phyloP scores from a whole-genome alignment of 805 yeast species.

The Saturnispora mendoncae region DNA sequence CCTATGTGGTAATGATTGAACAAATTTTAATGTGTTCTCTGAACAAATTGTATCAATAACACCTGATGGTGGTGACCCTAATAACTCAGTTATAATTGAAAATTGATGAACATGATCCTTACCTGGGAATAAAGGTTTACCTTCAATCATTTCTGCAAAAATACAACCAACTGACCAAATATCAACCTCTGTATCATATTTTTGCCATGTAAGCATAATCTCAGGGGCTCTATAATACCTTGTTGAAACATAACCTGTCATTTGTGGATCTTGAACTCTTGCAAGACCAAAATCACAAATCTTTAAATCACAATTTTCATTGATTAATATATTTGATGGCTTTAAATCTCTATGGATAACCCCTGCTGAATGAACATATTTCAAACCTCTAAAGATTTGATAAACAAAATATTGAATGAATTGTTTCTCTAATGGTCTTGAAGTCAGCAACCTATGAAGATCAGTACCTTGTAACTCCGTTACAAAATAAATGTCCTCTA shows the following conservation, averaged over 20 bases:
- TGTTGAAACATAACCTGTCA: slow-evolving; percentile 79
- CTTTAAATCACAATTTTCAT: slow-evolving; percentile 64
- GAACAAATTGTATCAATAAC: slow-evolving; percentile 94
- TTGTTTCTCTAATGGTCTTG: slow-evolving; percentile 91
- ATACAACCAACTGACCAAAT: slow-evolving; percentile 80
- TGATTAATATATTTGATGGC: slow-evolving; percentile 64
- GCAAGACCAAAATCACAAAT: slow-evolving; percentile 80
- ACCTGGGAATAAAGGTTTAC: slow-evolving; percentile 67
- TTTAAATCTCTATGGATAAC: slow-evolving; percentile 85
- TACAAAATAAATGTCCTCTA: slow-evolving; percentile 93
- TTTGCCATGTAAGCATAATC: slow-evolving; percentile 65
- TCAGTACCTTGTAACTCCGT: slow-evolving; percentile 97
- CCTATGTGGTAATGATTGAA: slow-evolving; percentile 84
- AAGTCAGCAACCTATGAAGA: slow-evolving; percentile 79
- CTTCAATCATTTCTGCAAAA: slow-evolving; percentile 56
- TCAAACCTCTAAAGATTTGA: slow-evolving; percentile 88
- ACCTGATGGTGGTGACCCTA: slow-evolving; percentile 90
- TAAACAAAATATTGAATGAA: slow-evolving; percentile 94
- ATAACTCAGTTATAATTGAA: slow-evolving; percentile 87
- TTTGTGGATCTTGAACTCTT: slow-evolving; percentile 40
- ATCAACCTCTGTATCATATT: slow-evolving; percentile 69
- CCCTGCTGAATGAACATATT: slow-evolving; percentile 92
- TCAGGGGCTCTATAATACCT: slow-evolving; percentile 84
- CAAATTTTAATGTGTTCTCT: slow-evolving; percentile 90
- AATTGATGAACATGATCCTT: slow-evolving; percentile 98